Conservation (phyloP, 2,329 filamentous ascomycete species). For the Alternaria rosae region DNA sequence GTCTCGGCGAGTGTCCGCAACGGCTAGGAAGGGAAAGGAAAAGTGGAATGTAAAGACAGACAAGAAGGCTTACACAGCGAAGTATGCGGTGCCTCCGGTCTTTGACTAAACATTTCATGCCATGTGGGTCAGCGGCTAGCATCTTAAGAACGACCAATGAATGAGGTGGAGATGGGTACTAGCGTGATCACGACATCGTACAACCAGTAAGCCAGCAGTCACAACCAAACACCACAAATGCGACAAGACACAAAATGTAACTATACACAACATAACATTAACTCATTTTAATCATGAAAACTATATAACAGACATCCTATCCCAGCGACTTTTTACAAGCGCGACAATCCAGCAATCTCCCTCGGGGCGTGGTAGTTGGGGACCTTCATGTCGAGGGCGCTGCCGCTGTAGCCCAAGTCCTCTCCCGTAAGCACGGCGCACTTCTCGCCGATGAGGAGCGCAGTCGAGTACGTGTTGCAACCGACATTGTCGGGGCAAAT, state of each 20-base stretch:
- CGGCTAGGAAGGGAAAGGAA: background rate
- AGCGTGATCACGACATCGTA: constrained; percentile 6
- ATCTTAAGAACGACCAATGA: background rate
- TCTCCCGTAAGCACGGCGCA: constrained; percentile 73
- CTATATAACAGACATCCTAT: constrained; percentile 1
- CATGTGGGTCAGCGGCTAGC: background rate
- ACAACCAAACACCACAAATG: background rate
- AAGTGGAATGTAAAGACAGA: background rate
- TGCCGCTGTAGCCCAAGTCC: constrained; percentile 76
- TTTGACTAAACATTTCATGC: constrained; percentile 1
- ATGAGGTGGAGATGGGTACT: background rate
- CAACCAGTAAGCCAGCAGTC: background rate
- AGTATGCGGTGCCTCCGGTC: background rate
- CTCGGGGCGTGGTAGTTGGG: constrained; percentile 58
- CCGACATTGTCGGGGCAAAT: constrained; percentile 82
- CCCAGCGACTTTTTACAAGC: constrained; percentile 44
- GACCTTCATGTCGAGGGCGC: constrained; percentile 79
- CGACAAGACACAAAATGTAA: background rate
- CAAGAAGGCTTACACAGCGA: background rate
- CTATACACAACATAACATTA: background rate
- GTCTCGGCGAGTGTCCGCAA: background rate
- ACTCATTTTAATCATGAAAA: background rate
- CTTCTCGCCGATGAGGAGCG: constrained; percentile 79
- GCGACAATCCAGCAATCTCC: constrained; percentile 53
- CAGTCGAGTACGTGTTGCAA: constrained; percentile 68